Evolutionary conservation across 129 eudicot species (phyloP), one percentile per base, ranked within the genome.

Genomic region (Heracleum sosnowskyi): DNA sequence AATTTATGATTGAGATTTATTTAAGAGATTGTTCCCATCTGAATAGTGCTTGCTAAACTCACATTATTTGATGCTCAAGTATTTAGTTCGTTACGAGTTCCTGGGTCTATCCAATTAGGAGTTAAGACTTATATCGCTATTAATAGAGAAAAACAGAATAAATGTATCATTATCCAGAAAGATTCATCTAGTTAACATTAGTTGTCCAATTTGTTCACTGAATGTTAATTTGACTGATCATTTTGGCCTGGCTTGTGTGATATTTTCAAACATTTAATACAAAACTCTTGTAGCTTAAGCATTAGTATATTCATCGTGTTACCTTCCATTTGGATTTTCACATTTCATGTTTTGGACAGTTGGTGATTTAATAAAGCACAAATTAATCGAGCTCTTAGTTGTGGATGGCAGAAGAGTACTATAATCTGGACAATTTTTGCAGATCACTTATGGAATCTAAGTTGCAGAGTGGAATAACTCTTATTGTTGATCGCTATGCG

Each of bases 381-480:
- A 1, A 44, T 44, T 44, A 44, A 11, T 44, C 11, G 47, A 44
- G 16, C 47, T 44, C 12, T 44, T 26, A 33, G 57, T 73, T 73
- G 57, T 73, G 39, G 60, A 35, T 34, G 78, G 35, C 51, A 71
- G 62, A 62, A 51, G 24, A 63, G 7, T 36, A 46, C 44, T 24
- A 73, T 18, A 79, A 40, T 20, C 18, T 73, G 35, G 63, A 73
- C 62, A 76, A 16, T 44, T 46, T 74, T 74, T 81, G 66, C 86
- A 94, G 97, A 80, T 88, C 94, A 34, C 81, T 88, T 47, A 96
- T 96, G 99, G 97, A 96, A 80, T 86, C 86, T 66, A 90, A 90
- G 90, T 84, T 96, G 81, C 87, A 81, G 87, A 87, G 88, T 82
- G 94, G 94, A 69, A 96, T 90, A 36, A 86, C 95, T 31, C 88